Base-by-base conservation (phyloP, 2,329 filamentous ascomycete genomes). In the Zymoseptoria crescenta region DNA sequence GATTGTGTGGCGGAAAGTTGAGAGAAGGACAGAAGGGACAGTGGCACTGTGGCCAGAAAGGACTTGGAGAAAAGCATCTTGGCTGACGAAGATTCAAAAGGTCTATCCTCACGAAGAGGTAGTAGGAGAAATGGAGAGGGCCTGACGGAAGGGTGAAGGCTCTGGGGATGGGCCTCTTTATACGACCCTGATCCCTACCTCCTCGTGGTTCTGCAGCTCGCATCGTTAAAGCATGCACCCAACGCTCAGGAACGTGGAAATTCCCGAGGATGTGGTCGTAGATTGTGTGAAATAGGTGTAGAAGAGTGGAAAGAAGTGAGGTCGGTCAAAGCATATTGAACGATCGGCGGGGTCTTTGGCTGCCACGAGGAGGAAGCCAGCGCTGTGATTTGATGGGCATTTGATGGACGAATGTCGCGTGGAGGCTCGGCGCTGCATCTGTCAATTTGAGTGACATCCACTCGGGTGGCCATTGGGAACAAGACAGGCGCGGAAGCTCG, bases 51-150 rank as follows among this genome's bases (percentile, higher is more conserved):
- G 13, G 59, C 56, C 54, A 56, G n/a, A 7, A 59, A 28, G 20
- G 9, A 30, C n/a, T 55, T 54, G 13, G 29, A 21, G 59, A 56
- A 58, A 27, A 27, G 49, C 54, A 59, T 56, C n/a, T 41, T 58
- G 8, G 51, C 54, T 51, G 20, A 51, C 4, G 20, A 8, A 24
- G n/a, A 16, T 16, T 16, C 35, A 16, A 10, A 10, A 51, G 19
- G 24, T 24, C 20, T 21, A 19, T 16, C 20, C 49, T 51, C 20
- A 19, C 1, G 21, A 27, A 49, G 48, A 24, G 48, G 29, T 6
- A 27, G 16, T 16, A 28, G 27, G 1, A 13, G 13, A 16, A 19
- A 9, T 41, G 27, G 19, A 21, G 19, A 52, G n/a, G n/a, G 35
- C 16, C 27, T 19, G 45, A 24, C 19, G 4, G 1, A 16, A 50